These are phyloP conservation scores for Fusarium sp. DNA, from an alignment of 2,329 filamentous ascomycete species.

Conservation along the genomic window DNA sequence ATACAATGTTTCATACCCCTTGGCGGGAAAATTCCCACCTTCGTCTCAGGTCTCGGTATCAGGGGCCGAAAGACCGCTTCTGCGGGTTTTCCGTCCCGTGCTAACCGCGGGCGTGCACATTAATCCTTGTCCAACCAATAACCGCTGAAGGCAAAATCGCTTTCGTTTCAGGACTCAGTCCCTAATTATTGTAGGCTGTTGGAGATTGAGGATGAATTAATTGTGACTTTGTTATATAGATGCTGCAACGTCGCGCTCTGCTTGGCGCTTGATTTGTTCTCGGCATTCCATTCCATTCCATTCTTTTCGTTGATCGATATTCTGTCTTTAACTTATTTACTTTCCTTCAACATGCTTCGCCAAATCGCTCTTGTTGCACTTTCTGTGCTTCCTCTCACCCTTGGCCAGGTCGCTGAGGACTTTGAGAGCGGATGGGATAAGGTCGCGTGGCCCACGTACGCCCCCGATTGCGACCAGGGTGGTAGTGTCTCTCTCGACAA, in stretches of 20 bases:
- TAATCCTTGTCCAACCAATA: conserved; percentile 17
- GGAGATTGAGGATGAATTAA: neutral
- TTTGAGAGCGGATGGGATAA: conserved; percentile 73
- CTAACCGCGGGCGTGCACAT: conserved; percentile 12
- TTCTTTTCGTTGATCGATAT: conserved; percentile 13
- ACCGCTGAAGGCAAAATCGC: conserved; percentile 8
- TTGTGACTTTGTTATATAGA: conserved; percentile 17
- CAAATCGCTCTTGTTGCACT: conserved; percentile 62
- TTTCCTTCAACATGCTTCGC: conserved; percentile 47
- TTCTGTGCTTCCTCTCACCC: conserved; percentile 61
- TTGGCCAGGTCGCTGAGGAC: conserved; percentile 68
- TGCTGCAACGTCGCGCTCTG: neutral
- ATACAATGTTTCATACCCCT: conserved; percentile 38
- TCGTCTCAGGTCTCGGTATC: conserved; percentile 30
- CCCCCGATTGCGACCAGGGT: conserved; percentile 72
- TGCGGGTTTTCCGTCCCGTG: conserved; percentile 30
- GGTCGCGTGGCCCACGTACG: conserved; percentile 71
- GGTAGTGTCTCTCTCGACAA: conserved; percentile 70
- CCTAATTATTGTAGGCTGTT: conserved; percentile 15
- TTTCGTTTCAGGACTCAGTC: conserved; percentile 28
- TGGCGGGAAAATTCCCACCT: conserved; percentile 27
- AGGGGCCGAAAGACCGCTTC: conserved; percentile 28
- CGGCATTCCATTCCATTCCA: conserved; percentile 8
- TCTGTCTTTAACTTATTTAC: conserved; percentile 3
- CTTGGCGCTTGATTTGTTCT: conserved; percentile 18